These are phyloP conservation scores for Raphidocelis subcapitata DNA, from an alignment of 139 green algal species.

Conservation along the genomic window DNA sequence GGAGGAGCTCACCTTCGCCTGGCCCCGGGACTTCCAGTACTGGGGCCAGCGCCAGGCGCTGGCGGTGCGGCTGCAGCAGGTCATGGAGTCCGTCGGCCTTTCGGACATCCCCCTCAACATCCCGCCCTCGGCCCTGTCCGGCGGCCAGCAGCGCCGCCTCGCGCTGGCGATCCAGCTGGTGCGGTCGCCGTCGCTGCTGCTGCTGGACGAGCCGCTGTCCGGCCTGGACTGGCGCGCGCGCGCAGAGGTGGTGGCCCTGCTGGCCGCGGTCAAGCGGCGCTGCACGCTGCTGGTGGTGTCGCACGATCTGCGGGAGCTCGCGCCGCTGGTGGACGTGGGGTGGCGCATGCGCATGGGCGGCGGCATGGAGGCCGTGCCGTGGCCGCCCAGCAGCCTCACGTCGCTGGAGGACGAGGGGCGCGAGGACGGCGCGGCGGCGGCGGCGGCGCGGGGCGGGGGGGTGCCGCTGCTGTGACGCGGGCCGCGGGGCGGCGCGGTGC, in stretches of 20 bases:
- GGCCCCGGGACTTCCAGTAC: constrained; percentile 43
- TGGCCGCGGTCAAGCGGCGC: constrained; percentile 64
- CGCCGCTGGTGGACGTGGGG: constrained; percentile 67
- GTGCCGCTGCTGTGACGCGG: no score
- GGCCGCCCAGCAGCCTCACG: constrained; percentile 41
- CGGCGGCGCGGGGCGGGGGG: no score
- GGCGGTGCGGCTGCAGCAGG: constrained; percentile 38
- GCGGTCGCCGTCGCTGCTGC: constrained; percentile 68
- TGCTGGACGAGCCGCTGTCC: constrained; percentile 93
- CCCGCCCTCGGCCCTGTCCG: constrained; percentile 65
- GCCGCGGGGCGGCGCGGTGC: no score
- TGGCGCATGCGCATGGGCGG: constrained; percentile 68
- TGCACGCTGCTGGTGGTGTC: constrained; percentile 87
- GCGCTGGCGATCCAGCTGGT: constrained; percentile 90
- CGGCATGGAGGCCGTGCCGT: constrained; percentile 36
- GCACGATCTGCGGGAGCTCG: constrained; percentile 85
- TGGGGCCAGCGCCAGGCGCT: constrained; percentile 42
- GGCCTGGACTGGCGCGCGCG: constrained; percentile 81
- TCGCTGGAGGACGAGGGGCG: constrained; percentile 29
- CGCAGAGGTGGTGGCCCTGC: constrained; percentile 48
- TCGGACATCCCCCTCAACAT: constrained; percentile 58
- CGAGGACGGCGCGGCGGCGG: no score
- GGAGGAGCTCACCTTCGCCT: constrained; percentile 60
- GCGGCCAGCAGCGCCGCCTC: constrained; percentile 88
- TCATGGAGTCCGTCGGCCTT: constrained; percentile 74